A percentile compares a stretch with the other conserved stretches of the same genome.
Evolutionary conservation across 75 land plant species (phyloP).

Genomic region (Selaginella moellendorffii): DNA sequence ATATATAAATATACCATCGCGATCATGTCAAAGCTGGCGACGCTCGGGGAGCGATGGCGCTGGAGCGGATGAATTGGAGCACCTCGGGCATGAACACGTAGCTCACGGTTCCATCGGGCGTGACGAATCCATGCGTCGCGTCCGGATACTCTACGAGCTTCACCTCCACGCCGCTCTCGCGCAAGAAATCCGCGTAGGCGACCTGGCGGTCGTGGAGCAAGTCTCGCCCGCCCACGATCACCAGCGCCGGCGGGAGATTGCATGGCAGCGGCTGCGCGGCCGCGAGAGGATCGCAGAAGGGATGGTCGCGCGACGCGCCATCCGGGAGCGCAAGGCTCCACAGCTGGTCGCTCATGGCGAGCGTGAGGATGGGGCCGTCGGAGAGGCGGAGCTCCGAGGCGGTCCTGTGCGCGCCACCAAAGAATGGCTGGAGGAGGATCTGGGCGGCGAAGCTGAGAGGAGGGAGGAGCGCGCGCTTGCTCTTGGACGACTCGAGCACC

Average conservation of each 20-base stretch:
- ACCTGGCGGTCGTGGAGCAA: constrained; percentile 46
- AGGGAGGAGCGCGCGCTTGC: background rate
- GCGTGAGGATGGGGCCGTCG: background rate
- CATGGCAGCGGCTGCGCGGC: background rate
- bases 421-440: constrained; percentile 4
- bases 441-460: background rate
- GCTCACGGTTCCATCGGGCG: background rate
- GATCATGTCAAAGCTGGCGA: too few relatives aligned
- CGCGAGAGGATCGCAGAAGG: constrained; percentile 18
- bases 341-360: background rate
- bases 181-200: background rate
- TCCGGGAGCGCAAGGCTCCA: constrained; percentile 8
- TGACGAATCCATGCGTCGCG: background rate
- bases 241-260: constrained; percentile 40
- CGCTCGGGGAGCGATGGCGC: too few relatives aligned
- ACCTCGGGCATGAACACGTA: background rate
- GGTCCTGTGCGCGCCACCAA: background rate
- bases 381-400: background rate
- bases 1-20: too few relatives aligned
- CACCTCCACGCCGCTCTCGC: background rate
- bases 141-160: background rate
- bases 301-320: background rate
- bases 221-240: constrained; percentile 46
- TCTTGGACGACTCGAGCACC: background rate
- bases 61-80: background rate